Percentiles rank a stretch among this genome's conserved stretches.
phyloP scores from a whole-genome alignment of 148 eudicot species.

The Cornus kousa region DNA sequence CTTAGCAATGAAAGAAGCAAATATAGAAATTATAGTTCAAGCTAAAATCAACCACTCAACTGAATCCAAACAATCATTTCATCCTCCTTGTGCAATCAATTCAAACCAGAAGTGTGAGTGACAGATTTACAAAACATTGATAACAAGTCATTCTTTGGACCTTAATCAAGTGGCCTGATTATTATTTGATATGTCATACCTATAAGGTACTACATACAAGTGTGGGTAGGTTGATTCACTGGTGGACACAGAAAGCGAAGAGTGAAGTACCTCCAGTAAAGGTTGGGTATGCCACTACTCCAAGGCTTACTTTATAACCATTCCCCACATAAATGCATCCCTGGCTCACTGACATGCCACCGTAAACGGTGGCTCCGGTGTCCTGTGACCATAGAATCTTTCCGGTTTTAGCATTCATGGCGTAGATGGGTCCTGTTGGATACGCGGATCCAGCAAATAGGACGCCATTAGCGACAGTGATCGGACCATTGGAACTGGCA shows the following conservation, averaged over 20 bases:
- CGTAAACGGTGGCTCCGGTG: slow-evolving; percentile 52
- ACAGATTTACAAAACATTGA: too few species aligned
- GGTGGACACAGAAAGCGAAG: slow-evolving; percentile 24
- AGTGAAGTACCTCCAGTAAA: slow-evolving; percentile 33
- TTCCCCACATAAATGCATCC: slow-evolving; percentile 53
- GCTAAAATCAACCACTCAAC: too few species aligned
- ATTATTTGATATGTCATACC: too few species aligned
- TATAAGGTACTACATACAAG: too few species aligned
- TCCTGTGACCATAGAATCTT: slow-evolving; percentile 46
- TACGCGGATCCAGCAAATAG: slow-evolving; percentile 49
- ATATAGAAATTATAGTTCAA: too few species aligned
- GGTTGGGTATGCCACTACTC: slow-evolving; percentile 13
- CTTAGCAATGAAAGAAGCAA: too few species aligned
- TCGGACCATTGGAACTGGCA: slow-evolving; percentile 39
- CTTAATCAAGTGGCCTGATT: too few species aligned
- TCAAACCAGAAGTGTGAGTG: too few species aligned
- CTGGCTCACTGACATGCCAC: slow-evolving; percentile 50
- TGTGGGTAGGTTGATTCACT: too few species aligned
- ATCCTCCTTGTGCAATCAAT: too few species aligned
- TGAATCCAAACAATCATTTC: too few species aligned
- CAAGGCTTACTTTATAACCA: slow-evolving; percentile 39
- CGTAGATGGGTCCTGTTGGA: slow-evolving; percentile 45
- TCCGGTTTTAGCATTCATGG: slow-evolving; percentile 44
- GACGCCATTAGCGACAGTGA: slow-evolving; percentile 59
- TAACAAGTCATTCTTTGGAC: too few species aligned